These are phyloP conservation scores for Colletotrichum sp. DNA, from an alignment of 2,329 filamentous ascomycete species.

Conservation along the genomic window DNA sequence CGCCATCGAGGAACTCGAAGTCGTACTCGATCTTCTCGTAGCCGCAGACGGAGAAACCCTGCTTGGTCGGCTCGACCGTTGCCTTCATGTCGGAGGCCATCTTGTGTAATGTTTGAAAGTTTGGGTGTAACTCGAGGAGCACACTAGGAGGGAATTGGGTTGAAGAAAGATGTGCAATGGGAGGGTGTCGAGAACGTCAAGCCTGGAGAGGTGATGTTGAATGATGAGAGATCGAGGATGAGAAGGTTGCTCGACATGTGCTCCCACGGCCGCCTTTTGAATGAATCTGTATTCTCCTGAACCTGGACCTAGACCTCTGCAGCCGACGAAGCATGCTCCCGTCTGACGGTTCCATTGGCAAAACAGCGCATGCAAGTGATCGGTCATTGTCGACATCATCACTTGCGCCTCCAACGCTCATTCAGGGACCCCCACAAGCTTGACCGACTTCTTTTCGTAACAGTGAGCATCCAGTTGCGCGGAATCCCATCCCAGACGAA, in stretches of 20 bases:
- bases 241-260: neutral
- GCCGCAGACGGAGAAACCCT: slow-evolving; percentile 73
- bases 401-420: slow-evolving; percentile 11
- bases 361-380: neutral
- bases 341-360: neutral
- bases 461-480: neutral
- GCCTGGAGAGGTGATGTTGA: neutral
- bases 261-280: slow-evolving; percentile 16
- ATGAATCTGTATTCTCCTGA: neutral
- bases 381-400: slow-evolving; percentile 19
- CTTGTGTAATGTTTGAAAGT: slow-evolving; percentile 20
- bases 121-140: neutral
- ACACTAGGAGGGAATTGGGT: neutral
- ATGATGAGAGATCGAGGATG: neutral
- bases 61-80: slow-evolving; percentile 64
- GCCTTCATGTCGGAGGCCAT: slow-evolving; percentile 74
- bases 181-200: neutral
- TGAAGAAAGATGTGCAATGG: neutral
- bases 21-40: slow-evolving; percentile 81
- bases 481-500: neutral
- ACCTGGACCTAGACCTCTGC: neutral
- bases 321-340: neutral
- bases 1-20: slow-evolving; percentile 73
- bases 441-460: neutral
- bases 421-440: neutral